phyloP scores from a whole-genome alignment of 2,329 filamentous ascomycete genomes.

The Ophiostoma montium region DNA sequence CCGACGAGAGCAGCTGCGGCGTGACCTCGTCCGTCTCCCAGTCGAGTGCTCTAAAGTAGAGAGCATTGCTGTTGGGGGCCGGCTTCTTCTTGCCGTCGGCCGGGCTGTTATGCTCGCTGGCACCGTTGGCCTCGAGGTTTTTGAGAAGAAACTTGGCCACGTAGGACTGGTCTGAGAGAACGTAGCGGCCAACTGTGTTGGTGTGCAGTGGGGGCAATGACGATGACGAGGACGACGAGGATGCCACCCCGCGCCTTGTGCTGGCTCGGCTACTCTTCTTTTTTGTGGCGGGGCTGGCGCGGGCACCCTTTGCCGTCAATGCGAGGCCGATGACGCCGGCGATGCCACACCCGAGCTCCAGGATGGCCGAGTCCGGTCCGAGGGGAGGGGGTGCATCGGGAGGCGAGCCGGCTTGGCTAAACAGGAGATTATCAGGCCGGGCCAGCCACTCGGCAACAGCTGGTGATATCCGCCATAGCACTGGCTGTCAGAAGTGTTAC shows the following conservation, averaged over 20 bases:
- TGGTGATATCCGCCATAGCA: slow-evolving; percentile 86
- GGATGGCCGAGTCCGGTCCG: slow-evolving; percentile 38
- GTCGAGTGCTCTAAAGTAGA: not conserved
- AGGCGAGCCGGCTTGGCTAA: slow-evolving; percentile 19
- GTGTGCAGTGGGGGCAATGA: not conserved
- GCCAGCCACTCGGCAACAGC: slow-evolving; percentile 70
- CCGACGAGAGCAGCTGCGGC: slow-evolving; percentile 15
- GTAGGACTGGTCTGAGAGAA: slow-evolving; percentile 81
- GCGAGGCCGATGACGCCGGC: slow-evolving; percentile 64
- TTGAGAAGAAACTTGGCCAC: slow-evolving; percentile 61
- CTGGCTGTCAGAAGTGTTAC: slow-evolving; percentile 25
- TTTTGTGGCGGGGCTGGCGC: not conserved
- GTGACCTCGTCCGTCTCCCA: slow-evolving; percentile 14
- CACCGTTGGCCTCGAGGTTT: slow-evolving; percentile 55
- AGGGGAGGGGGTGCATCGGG: slow-evolving; percentile 22
- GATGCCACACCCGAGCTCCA: slow-evolving; percentile 84
- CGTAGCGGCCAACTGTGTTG: slow-evolving; percentile 44
- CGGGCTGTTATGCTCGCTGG: slow-evolving; percentile 1
- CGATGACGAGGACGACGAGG: not conserved
- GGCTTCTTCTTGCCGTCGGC: not conserved
- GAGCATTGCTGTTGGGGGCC: not conserved
- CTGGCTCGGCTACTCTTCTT: not conserved
- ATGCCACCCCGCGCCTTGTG: not conserved
- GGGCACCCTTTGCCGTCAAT: slow-evolving; percentile 32
- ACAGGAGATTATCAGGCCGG: slow-evolving; percentile 47